Evolutionary conservation across 140 eudicot genomes (phyloP).

Genomic region (Oenanthe javanica): DNA sequence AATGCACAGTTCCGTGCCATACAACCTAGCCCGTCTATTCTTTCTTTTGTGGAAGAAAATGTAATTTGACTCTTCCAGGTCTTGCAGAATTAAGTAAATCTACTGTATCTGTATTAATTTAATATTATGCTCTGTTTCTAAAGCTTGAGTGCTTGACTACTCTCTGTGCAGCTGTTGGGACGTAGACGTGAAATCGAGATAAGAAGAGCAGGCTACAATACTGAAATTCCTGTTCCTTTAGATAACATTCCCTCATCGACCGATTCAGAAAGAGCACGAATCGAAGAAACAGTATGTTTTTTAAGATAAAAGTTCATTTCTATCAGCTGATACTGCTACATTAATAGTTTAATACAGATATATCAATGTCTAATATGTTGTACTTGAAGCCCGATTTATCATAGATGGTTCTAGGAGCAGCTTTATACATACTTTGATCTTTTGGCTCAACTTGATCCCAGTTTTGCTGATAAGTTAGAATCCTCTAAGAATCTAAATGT

Average conservation of each 20-base stretch:
- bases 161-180: slow-evolving; percentile 61
- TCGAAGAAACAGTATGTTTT: slow-evolving; percentile 74
- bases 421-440: neutral
- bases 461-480: too few species aligned
- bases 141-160: slow-evolving; percentile 13
- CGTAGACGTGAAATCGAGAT: slow-evolving; percentile 85
- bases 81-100: slow-evolving; percentile 4
- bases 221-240: slow-evolving; percentile 67
- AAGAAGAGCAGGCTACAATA: slow-evolving; percentile 77
- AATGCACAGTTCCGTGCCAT: slow-evolving; percentile 97
- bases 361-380: neutral
- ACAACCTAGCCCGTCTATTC: slow-evolving; percentile 65
- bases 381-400: neutral
- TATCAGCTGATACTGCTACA: neutral
- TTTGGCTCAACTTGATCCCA: too few species aligned
- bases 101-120: neutral
- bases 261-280: slow-evolving; percentile 64
- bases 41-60: slow-evolving; percentile 80
- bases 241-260: slow-evolving; percentile 79
- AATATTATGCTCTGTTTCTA: neutral
- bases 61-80: slow-evolving; percentile 33
- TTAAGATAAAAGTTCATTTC: neutral
- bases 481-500: neutral
- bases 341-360: neutral
- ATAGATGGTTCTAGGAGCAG: neutral